Percentiles rank a stretch among this genome's conserved stretches.
Conservation (phyloP, 305 asterid genomes). For the Fraxinus nigra region DNA sequence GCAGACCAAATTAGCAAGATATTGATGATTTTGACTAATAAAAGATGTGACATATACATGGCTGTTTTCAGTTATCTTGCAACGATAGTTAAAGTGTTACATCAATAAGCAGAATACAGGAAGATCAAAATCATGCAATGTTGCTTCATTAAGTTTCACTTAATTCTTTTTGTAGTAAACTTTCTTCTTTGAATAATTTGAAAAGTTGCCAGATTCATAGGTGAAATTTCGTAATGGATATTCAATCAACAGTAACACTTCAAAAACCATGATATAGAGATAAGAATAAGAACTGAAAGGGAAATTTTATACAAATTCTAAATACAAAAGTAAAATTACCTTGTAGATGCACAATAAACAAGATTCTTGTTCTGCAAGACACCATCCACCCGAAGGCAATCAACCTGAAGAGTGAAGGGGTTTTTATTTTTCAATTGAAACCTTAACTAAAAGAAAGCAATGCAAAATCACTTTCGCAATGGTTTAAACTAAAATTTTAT, state of each 20-base stretch:
- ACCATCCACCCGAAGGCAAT: conserved; percentile 97
- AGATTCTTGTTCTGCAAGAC: conserved; percentile 88
- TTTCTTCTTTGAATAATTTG: neutral
- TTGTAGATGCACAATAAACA: conserved; percentile 96
- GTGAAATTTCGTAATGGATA: conserved; percentile 7
- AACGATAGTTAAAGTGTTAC: neutral
- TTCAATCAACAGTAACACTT: neutral
- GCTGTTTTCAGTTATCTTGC: neutral
- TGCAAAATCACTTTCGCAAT: conserved; percentile 6
- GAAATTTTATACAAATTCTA: neutral
- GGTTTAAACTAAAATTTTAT: conserved; percentile 12
- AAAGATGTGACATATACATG: neutral
- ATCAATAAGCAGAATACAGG: neutral
- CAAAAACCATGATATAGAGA: conserved; percentile 7
- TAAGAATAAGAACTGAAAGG: neutral
- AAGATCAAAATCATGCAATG: neutral
- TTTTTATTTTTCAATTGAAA: conserved; percentile 12
- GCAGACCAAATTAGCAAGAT: conserved; percentile 14
- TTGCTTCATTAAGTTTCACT: conserved; percentile 2
- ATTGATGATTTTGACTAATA: neutral
- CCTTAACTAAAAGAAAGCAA: conserved; percentile 13
- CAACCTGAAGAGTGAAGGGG: conserved; percentile 59
- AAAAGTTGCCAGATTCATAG: neutral
- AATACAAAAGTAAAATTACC: conserved; percentile 44
- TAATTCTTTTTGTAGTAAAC: neutral